These are phyloP conservation scores for Chytriomyces sp. DNA, from an alignment of 192 early-diverging fungal species.

Conservation along the genomic window DNA sequence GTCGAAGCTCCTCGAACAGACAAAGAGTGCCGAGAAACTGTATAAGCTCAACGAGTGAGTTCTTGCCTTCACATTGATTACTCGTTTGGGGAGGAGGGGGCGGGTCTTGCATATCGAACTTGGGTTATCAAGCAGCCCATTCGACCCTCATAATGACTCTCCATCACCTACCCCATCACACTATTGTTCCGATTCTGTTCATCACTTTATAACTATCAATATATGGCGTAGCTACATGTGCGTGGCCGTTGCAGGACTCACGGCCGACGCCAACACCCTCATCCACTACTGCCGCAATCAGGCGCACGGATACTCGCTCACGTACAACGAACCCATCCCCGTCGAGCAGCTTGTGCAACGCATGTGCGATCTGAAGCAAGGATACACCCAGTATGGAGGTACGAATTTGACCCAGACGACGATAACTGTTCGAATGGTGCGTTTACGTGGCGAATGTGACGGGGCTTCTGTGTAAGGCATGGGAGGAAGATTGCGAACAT, in stretches of 20 bases:
- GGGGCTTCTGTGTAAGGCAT: too few species aligned
- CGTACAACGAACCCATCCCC: conserved; percentile 91
- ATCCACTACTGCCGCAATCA: conserved; percentile 84
- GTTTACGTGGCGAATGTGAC: too few species aligned
- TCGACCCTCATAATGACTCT: too few species aligned
- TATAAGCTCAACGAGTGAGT: conserved; percentile 88
- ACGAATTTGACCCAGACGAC: not conserved
- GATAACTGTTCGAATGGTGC: too few species aligned
- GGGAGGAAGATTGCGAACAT: too few species aligned
- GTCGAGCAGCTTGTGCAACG: conserved; percentile 93
- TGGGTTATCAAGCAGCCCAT: too few species aligned
- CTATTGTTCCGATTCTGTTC: too few species aligned
- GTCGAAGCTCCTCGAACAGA: conserved; percentile 90
- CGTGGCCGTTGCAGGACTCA: conserved; percentile 95
- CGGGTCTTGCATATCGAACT: too few species aligned
- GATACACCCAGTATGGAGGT: conserved; percentile 97
- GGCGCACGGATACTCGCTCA: conserved; percentile 85
- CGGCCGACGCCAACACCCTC: conserved; percentile 94
- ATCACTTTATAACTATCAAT: not conserved
- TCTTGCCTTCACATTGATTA: not conserved
- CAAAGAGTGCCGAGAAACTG: conserved; percentile 87
- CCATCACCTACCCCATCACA: too few species aligned
- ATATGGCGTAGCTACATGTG: conserved; percentile 81
- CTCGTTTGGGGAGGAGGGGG: too few species aligned
- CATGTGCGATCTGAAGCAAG: conserved; percentile 97